phyloP scores from a whole-genome alignment of 2,329 filamentous ascomycete species.

The Emmonsia crescens region DNA sequence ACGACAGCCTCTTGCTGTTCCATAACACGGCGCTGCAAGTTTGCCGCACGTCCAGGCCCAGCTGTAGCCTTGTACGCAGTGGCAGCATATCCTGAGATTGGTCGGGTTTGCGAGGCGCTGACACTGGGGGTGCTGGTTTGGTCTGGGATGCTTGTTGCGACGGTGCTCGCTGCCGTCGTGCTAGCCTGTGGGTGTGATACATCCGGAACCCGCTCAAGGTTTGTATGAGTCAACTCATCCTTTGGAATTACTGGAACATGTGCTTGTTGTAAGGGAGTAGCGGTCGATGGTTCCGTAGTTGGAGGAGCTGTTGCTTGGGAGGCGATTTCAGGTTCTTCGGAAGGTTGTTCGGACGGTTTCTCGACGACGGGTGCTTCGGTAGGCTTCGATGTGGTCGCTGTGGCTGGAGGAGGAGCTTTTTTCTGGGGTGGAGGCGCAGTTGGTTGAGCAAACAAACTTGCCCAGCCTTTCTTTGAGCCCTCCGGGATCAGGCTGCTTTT shows the following conservation, averaged over 20 bases:
- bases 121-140: conserved; percentile 50
- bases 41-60: conserved; percentile 53
- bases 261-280: conserved; percentile 31
- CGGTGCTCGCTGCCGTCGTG: conserved; percentile 77
- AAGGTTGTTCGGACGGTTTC: conserved; percentile 16
- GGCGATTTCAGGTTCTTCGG: conserved; percentile 13
- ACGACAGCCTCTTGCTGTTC: conserved; percentile 97
- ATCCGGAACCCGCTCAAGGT: conserved; percentile 84
- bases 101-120: conserved; percentile 43
- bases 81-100: conserved; percentile 65
- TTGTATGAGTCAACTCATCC: conserved; percentile 79
- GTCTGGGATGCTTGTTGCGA: conserved; percentile 79
- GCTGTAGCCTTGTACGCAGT: conserved; percentile 65
- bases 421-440: conserved; percentile 40
- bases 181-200: conserved; percentile 65
- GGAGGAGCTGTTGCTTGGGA: conserved; percentile 31
- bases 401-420: conserved; percentile 37
- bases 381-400: conserved; percentile 17
- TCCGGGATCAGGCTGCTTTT: conserved; percentile 29
- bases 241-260: conserved; percentile 50
- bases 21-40: conserved; percentile 73
- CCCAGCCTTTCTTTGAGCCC: conserved; percentile 47
- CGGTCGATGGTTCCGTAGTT: conserved; percentile 25
- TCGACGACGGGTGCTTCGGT: conserved; percentile 27
- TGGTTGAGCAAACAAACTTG: conserved; percentile 62